Evolutionary conservation across 495 filamentous ascomycete species (phyloP).

Genomic region (Penicillium coprophilum): DNA sequence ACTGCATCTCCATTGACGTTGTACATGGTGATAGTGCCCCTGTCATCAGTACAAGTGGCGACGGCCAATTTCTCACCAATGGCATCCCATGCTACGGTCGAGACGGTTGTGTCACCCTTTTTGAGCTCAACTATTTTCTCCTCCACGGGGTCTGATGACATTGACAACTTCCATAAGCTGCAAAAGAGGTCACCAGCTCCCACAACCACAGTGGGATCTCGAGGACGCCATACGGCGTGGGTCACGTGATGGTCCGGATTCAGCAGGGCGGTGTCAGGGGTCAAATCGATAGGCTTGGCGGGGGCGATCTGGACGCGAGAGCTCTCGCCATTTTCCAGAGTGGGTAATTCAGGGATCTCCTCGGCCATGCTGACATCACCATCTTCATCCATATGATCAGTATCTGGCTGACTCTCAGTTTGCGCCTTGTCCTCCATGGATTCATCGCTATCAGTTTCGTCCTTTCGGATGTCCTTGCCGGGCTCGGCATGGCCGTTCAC

Average conservation of each 20-base stretch:
- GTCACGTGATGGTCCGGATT: slow-evolving; percentile 64
- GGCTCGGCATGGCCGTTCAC: slow-evolving; percentile 44
- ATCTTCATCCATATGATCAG: slow-evolving; percentile 36
- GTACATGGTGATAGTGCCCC: slow-evolving; percentile 68
- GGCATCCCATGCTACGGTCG: slow-evolving; percentile 70
- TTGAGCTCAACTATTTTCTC: slow-evolving; percentile 43
- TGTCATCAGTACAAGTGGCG: slow-evolving; percentile 61
- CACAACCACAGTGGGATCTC: slow-evolving; percentile 70
- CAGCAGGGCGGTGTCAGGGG: slow-evolving; percentile 64
- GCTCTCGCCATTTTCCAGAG: slow-evolving; percentile 63
- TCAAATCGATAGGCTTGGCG: slow-evolving; percentile 62
- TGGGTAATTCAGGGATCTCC: slow-evolving; percentile 55
- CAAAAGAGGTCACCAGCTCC: slow-evolving; percentile 77
- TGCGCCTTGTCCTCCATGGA: slow-evolving; percentile 50
- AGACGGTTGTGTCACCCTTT: slow-evolving; percentile 38
- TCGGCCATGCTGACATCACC: slow-evolving; percentile 47
- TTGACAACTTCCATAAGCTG: slow-evolving; percentile 70
- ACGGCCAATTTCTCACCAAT: slow-evolving; percentile 66
- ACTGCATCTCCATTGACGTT: slow-evolving; percentile 57
- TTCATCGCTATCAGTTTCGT: slow-evolving; percentile 61
- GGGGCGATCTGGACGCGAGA: slow-evolving; percentile 64
- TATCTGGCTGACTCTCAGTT: slow-evolving; percentile 23
- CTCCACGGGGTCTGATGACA: slow-evolving; percentile 34
- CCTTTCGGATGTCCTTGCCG: slow-evolving; percentile 39
- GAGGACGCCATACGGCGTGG: slow-evolving; percentile 73